phyloP scores from a whole-genome alignment of 441 rosid species.

The Erysimum pusillum region DNA sequence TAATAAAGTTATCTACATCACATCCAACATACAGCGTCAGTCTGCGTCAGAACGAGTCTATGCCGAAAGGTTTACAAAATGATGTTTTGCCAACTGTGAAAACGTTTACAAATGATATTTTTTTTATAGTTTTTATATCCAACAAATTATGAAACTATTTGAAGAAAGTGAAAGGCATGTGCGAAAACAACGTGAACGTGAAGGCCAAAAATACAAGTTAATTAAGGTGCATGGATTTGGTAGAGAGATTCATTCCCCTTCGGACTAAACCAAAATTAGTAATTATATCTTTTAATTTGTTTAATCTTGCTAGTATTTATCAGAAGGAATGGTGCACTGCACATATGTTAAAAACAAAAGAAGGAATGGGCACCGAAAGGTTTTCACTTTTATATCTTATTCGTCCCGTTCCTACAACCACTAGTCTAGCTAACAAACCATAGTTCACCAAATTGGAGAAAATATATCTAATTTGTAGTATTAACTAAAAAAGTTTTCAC shows the following conservation, averaged over 20 bases:
- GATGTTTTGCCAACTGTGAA: constrained; percentile 43
- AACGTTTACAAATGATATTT: constrained; percentile 12
- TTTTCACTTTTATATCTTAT: constrained; percentile 29
- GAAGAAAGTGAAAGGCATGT: constrained; percentile 43
- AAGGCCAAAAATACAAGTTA: constrained; percentile 18
- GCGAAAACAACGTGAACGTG: constrained; percentile 32
- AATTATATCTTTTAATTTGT: constrained; percentile 22
- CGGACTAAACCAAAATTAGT: constrained; percentile 33
- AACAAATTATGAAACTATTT: constrained; percentile 11
- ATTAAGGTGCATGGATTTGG: constrained; percentile 42
- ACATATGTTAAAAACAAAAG: neutral
- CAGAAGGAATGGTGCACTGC: constrained; percentile 17
- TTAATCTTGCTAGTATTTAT: neutral
- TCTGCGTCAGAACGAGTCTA: constrained; percentile 38
- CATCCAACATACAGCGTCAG: constrained; percentile 35
- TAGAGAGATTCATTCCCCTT: constrained; percentile 43
- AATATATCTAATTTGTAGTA: neutral
- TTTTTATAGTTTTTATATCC: neutral
- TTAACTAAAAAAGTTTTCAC: neutral
- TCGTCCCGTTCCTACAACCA: constrained; percentile 5
- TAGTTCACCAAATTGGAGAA: neutral
- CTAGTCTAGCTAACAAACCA: constrained; percentile 4
- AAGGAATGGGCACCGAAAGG: constrained; percentile 28
- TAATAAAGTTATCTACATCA: constrained; percentile 11
- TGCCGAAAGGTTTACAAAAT: constrained; percentile 43